Evolutionary conservation across 163 green algal species (phyloP).

Genomic region (Picocystis sp.): DNA sequence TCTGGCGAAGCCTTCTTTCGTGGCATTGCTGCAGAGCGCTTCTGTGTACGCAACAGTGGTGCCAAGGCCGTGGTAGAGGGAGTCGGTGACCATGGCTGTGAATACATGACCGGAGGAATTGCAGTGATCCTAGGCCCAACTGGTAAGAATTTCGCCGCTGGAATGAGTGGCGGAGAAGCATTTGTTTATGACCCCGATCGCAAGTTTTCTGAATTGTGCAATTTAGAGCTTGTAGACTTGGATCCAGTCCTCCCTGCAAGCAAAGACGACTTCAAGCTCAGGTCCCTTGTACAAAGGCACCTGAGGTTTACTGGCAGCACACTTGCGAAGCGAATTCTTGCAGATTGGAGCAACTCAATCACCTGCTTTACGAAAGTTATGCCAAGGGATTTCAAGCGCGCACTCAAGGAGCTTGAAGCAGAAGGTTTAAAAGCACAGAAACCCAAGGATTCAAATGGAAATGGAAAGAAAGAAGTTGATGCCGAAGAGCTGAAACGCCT

Average conservation of each 20-base stretch:
- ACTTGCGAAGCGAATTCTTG: slow-evolving; percentile 32
- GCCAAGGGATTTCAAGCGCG: slow-evolving; percentile 27
- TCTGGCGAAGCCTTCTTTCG: slow-evolving; percentile 72
- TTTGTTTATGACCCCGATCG: slow-evolving; percentile 70
- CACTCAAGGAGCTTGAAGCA: slow-evolving; percentile 10
- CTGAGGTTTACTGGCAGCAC: slow-evolving; percentile 54
- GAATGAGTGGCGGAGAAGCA: slow-evolving; percentile 78
- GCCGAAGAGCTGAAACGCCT: slow-evolving; percentile 15
- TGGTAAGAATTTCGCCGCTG: slow-evolving; percentile 89
- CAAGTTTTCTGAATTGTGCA: slow-evolving; percentile 15
- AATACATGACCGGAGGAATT: slow-evolving; percentile 90
- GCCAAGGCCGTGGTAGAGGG: slow-evolving; percentile 41
- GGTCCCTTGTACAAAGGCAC: slow-evolving; percentile 64
- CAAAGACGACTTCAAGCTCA: slow-evolving; percentile 41
- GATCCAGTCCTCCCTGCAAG: slow-evolving; percentile 22
- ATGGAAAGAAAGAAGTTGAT: slow-evolving; percentile 30
- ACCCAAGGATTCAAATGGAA: slow-evolving; percentile 1
- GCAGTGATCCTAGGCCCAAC: slow-evolving; percentile 66
- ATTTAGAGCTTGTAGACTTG: slow-evolving; percentile 20
- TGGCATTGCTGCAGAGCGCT: slow-evolving; percentile 72
- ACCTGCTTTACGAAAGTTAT: slow-evolving; percentile 36
- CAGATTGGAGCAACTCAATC: slow-evolving; percentile 19
- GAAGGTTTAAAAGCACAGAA: slow-evolving; percentile 1
- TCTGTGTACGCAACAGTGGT: slow-evolving; percentile 76
- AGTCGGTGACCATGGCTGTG: slow-evolving; percentile 76